These are phyloP conservation scores for Craspedostauros australis DNA, from an alignment of 108 stramenopile species.

Conservation along the genomic window DNA sequence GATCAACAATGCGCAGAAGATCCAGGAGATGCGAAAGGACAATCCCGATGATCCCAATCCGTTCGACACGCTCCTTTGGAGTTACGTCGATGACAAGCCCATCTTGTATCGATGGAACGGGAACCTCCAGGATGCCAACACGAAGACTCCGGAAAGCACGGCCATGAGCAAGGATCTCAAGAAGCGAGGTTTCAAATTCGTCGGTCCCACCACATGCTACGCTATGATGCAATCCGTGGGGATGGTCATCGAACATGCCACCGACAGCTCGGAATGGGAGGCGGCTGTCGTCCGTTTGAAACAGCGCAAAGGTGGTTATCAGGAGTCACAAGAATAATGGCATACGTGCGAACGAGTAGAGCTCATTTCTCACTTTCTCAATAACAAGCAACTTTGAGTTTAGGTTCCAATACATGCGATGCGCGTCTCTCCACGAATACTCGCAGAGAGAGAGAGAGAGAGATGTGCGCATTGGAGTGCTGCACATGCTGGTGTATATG, in stretches of 20 bases:
- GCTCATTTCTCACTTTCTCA: too few species aligned
- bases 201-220: slow-evolving; percentile 57
- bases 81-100: slow-evolving; percentile 56
- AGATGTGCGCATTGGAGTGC: too few species aligned
- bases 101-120: slow-evolving; percentile 34
- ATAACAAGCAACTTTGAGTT: too few species aligned
- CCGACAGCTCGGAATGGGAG: slow-evolving; percentile 32
- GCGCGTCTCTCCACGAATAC: too few species aligned
- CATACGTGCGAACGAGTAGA: too few species aligned
- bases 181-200: slow-evolving; percentile 49
- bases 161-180: slow-evolving; percentile 56
- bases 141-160: slow-evolving; percentile 34
- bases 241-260: slow-evolving; percentile 62
- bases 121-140: slow-evolving; percentile 15
- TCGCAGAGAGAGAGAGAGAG: too few species aligned
- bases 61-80: slow-evolving; percentile 47
- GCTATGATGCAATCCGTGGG: slow-evolving; percentile 56
- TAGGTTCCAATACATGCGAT: too few species aligned
- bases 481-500: too few species aligned
- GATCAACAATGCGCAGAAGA: slow-evolving; percentile 44
- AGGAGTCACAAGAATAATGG: slow-evolving; percentile 4
- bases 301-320: slow-evolving; percentile 39
- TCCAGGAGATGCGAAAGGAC: slow-evolving; percentile 22
- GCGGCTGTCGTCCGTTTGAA: slow-evolving; percentile 36
- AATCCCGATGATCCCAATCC: slow-evolving; percentile 1